Base-by-base conservation (phyloP, 805 yeast species). In the Yamadazyma olivae region DNA sequence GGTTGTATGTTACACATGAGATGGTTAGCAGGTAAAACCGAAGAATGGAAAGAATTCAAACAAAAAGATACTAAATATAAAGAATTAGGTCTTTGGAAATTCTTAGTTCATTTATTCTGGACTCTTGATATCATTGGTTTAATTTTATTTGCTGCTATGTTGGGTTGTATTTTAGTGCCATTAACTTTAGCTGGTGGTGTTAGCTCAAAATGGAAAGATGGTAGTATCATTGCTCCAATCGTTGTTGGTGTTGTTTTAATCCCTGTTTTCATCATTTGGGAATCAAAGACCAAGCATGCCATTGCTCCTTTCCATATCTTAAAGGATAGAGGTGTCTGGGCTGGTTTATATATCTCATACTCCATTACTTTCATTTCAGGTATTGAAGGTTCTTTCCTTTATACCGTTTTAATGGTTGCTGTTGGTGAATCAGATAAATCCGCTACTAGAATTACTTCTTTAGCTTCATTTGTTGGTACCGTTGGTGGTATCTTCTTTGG, bases 101-200 rank as follows among this genome's bases (percentile, higher is more conserved):
- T 64, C 35, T 42, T 61, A 33, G 18, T 25, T 14, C 18, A 37
- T 14, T 29, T 37, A 17, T 80, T 78, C 58, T 79, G 85, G 83
- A 71, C 74, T 47, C 52, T 81, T 28, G 93, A 84, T 53, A 55
- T 81, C 12, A 54, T 79, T 36, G 95, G 93, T 32, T 58, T 79
- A 21, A 48, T 79, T 16, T 55, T 81, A 14, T 53, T 82, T 46
- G 65, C 74, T 35, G 72, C 72, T 16, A 66, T 71, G 2, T 61
- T 84, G 16, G 88, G 85, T 31, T 72, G 81, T 45, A 66, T 84
- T 30, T 64, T 84, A 39, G 79, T 77, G 17, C 91, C 93, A 13
- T 67, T 85, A 45, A 83, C 91, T 7, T 57, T 84, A 17, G 90
- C 90, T 9, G 90, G 87, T 46, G 89, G 89, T 44, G 53, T 60